Conservation (phyloP, 2,329 filamentous ascomycete genomes). For the Fusarium mexicanum region DNA sequence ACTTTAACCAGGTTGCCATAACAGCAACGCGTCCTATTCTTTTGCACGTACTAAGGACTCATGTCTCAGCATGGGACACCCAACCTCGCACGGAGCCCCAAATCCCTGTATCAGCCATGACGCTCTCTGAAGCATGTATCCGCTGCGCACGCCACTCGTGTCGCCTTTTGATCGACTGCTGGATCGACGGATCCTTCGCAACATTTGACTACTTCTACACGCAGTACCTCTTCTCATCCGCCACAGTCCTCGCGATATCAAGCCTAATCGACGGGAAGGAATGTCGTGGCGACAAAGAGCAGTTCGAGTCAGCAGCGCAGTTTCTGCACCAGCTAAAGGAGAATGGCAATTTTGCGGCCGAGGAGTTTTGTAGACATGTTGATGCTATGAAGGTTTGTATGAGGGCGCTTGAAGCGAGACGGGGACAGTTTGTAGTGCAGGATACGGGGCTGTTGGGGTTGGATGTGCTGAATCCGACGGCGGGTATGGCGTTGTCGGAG, state of each 20-base stretch:
- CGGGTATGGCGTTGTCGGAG: constrained; percentile 49
- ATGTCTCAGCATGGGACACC: constrained; percentile 41
- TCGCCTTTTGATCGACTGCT: constrained; percentile 53
- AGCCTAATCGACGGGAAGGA: constrained; percentile 48
- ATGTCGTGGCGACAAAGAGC: constrained; percentile 50
- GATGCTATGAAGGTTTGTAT: constrained; percentile 48
- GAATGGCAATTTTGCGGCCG: constrained; percentile 53
- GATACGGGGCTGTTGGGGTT: constrained; percentile 17
- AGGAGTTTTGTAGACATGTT: constrained; percentile 54
- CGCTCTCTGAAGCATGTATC: constrained; percentile 56
- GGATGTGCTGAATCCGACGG: constrained; percentile 42
- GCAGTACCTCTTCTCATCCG: constrained; percentile 58
- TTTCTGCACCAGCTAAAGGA: constrained; percentile 52
- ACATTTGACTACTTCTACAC: constrained; percentile 59
- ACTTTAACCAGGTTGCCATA: constrained; percentile 49
- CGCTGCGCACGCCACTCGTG: constrained; percentile 57
- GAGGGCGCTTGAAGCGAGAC: constrained; percentile 26
- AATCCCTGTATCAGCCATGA: constrained; percentile 47
- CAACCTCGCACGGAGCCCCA: constrained; percentile 32
- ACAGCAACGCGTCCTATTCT: constrained; percentile 49
- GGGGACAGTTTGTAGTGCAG: constrained; percentile 23
- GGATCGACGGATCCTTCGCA: constrained; percentile 58
- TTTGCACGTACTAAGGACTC: constrained; percentile 46
- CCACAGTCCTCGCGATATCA: constrained; percentile 56
- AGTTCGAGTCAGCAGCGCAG: constrained; percentile 51